These are phyloP conservation scores for Saccharomycopsis sp. DNA, from an alignment of 805 yeast genomes.

Conservation along the genomic window DNA sequence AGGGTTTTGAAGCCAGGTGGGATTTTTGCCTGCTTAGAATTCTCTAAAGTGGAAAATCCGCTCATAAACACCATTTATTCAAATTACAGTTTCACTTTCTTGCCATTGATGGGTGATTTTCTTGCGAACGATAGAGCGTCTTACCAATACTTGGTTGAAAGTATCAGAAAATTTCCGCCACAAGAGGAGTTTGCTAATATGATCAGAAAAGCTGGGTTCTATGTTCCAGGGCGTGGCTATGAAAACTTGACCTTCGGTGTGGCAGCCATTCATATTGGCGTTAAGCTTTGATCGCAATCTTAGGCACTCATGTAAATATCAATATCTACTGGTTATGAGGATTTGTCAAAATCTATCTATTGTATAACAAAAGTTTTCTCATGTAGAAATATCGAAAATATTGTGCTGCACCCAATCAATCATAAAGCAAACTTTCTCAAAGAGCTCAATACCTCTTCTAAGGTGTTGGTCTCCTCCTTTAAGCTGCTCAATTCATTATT, in stretches of 20 bases:
- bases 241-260: conserved; percentile 91
- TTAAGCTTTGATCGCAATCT: conserved; percentile 56
- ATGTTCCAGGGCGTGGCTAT: conserved; percentile 68
- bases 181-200: conserved; percentile 85
- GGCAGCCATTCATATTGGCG: conserved; percentile 93
- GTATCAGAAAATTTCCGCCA: conserved; percentile 82
- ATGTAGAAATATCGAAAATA: background rate
- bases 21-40: conserved; percentile 90
- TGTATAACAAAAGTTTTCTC: no score
- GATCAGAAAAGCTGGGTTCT: conserved; percentile 93
- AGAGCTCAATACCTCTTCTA: conserved; percentile 5
- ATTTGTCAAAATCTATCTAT: no score
- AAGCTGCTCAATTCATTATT: conserved; percentile 1
- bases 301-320: no score
- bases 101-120: conserved; percentile 93
- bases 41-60: conserved; percentile 81
- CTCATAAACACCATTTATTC: conserved; percentile 68
- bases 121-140: conserved; percentile 93
- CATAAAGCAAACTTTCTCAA: no score
- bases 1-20: conserved; percentile 96
- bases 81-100: conserved; percentile 76
- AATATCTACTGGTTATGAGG: no score
- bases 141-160: conserved; percentile 90
- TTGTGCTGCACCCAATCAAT: background rate
- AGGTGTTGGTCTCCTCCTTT: background rate